A percentile compares a stretch with the other conserved stretches of the same genome.
Evolutionary conservation across 1,284 basidiomycete species (phyloP).

Genomic region (Thecaphora frezii): DNA sequence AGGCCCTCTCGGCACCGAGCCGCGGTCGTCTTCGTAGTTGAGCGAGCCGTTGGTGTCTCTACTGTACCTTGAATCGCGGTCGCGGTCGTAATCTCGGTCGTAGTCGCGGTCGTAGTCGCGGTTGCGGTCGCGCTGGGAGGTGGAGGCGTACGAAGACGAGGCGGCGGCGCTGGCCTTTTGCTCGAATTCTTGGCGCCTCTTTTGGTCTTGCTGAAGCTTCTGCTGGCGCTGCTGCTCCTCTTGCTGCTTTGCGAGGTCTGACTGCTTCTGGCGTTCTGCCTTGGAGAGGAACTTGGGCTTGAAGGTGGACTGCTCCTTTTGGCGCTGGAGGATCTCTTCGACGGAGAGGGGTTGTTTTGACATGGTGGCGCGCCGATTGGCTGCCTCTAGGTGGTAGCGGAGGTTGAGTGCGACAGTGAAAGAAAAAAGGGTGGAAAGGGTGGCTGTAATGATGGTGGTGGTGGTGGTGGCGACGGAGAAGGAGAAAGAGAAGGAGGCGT

Average conservation of each 20-base stretch:
- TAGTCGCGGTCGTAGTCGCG: conserved; percentile 6
- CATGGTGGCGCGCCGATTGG: no score
- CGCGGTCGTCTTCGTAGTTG: conserved; percentile 10
- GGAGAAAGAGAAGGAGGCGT: no score
- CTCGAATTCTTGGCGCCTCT: conserved; percentile 72
- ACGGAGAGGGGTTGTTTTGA: conserved; percentile 41
- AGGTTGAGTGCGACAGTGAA: no score
- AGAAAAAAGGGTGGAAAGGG: no score
- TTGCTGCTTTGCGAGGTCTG: conserved; percentile 21
- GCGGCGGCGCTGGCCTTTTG: conserved; percentile 60
- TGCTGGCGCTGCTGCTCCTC: conserved; percentile 25
- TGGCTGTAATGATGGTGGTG: no score
- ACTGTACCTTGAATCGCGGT: conserved; percentile 6
- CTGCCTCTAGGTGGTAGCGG: no score
- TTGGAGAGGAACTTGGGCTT: conserved; percentile 50
- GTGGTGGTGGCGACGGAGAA: no score
- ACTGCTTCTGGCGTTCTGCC: conserved; percentile 42
- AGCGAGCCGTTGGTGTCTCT: conserved; percentile 4
- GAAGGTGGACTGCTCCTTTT: conserved; percentile 32
- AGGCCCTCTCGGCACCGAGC: conserved; percentile 13
- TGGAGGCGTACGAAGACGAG: conserved; percentile 9
- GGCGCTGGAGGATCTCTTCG: conserved; percentile 43
- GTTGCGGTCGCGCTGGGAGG: background rate
- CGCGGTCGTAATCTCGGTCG: conserved; percentile 7
- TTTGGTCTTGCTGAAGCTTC: conserved; percentile 66